Conservation (phyloP, 2,329 filamentous ascomycete species). For the Mycocentrospora acerina region DNA sequence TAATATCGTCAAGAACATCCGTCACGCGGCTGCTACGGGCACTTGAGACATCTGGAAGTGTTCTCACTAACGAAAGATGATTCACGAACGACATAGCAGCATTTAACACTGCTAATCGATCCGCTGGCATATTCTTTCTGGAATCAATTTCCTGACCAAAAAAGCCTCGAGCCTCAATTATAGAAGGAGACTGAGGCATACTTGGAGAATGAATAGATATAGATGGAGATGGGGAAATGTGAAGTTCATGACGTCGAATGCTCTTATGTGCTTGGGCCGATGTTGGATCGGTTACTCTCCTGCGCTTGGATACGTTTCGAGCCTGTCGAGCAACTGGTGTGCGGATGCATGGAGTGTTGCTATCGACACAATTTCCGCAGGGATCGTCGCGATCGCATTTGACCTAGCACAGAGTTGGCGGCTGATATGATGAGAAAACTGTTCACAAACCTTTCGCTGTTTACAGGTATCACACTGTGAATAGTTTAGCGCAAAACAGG, state of each 20-base stretch:
- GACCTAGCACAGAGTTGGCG: slow-evolving; percentile 9
- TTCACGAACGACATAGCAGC: slow-evolving; percentile 20
- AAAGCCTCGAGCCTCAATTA: slow-evolving; percentile 19
- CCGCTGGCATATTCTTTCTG: slow-evolving; percentile 10
- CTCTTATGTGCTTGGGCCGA: neutral
- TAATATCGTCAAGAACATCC: slow-evolving; percentile 13
- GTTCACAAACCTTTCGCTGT: neutral
- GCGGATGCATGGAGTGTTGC: slow-evolving; percentile 20
- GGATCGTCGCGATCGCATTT: slow-evolving; percentile 25
- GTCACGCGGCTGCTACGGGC: slow-evolving; percentile 1
- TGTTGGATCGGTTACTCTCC: slow-evolving; percentile 4
- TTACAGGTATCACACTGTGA: slow-evolving; percentile 7
- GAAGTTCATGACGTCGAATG: slow-evolving; percentile 2
- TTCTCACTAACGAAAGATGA: slow-evolving; percentile 9
- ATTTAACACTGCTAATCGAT: slow-evolving; percentile 16
- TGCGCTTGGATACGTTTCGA: slow-evolving; percentile 10
- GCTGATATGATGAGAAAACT: neutral
- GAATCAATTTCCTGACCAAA: slow-evolving; percentile 13
- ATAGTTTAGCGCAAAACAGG: too few relatives aligned
- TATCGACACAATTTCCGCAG: slow-evolving; percentile 25
- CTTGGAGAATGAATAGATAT: slow-evolving; percentile 5
- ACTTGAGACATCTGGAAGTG: neutral
- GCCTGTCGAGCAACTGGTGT: slow-evolving; percentile 6
- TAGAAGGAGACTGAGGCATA: slow-evolving; percentile 13
- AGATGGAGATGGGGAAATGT: slow-evolving; percentile 7